phyloP scores from a whole-genome alignment of 345 rosid genomes.

The Melastoma malabathricum region DNA sequence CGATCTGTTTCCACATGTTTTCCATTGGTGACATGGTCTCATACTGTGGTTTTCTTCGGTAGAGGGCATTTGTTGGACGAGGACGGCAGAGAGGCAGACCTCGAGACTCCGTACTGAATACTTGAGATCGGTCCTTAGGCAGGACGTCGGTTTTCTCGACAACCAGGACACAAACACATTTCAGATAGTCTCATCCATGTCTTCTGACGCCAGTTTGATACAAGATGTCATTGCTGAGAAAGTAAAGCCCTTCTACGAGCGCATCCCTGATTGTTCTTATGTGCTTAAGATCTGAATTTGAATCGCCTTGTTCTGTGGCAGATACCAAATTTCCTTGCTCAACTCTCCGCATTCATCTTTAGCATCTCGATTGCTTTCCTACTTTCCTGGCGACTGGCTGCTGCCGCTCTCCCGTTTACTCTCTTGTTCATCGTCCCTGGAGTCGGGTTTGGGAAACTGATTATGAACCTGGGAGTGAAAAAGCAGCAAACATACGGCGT shows the following conservation, averaged over 20 bases:
- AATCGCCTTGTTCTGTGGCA: slow-evolving; percentile 5
- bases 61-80: slow-evolving; percentile 48
- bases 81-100: slow-evolving; percentile 44
- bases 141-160: slow-evolving; percentile 43
- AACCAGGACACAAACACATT: slow-evolving; percentile 28
- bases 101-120: slow-evolving; percentile 33
- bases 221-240: slow-evolving; percentile 38
- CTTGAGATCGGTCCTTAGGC: slow-evolving; percentile 29
- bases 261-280: neutral
- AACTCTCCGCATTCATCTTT: slow-evolving; percentile 26
- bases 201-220: slow-evolving; percentile 34
- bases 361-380: slow-evolving; percentile 19
- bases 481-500: slow-evolving; percentile 26
- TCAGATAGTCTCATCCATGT: slow-evolving; percentile 25
- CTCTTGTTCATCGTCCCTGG: slow-evolving; percentile 32
- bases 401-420: slow-evolving; percentile 34
- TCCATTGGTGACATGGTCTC: too few relatives aligned
- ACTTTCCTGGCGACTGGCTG: slow-evolving; percentile 40
- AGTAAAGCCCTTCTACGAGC: too few relatives aligned
- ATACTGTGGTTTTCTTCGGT: slow-evolving; percentile 7
- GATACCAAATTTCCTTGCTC: slow-evolving; percentile 32
- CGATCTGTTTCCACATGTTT: neutral
- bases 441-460: slow-evolving; percentile 27
- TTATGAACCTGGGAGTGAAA: slow-evolving; percentile 24
- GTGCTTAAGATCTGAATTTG: neutral